phyloP scores from a whole-genome alignment of 2,329 filamentous ascomycete species.

The Colletotrichum endophyticum region DNA sequence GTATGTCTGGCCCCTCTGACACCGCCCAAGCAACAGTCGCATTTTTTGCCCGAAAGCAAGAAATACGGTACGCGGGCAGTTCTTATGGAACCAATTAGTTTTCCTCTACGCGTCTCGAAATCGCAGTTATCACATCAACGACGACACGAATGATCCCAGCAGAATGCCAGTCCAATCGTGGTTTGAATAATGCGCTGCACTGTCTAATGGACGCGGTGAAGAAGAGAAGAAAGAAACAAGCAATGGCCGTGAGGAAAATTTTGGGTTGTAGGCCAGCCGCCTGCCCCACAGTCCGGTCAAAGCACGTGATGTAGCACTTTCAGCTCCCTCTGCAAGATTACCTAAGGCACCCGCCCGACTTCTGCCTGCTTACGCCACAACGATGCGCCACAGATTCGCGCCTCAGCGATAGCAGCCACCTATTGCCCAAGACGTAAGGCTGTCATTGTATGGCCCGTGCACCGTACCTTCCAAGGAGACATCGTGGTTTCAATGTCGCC shows the following conservation, averaged over 20 bases:
- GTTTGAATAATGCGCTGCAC: constrained; percentile 75
- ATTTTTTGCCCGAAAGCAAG: constrained; percentile 34
- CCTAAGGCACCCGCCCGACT: background rate
- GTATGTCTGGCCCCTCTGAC: constrained; percentile 83
- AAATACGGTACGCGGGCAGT: constrained; percentile 63
- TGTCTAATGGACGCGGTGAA: constrained; percentile 82
- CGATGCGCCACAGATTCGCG: background rate
- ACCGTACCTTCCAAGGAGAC: constrained; percentile 12
- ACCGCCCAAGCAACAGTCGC: constrained; percentile 67
- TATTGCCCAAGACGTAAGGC: background rate
- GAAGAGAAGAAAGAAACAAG: constrained; percentile 46
- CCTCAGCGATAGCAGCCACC: background rate
- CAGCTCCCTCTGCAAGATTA: background rate
- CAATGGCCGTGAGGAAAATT: constrained; percentile 19
- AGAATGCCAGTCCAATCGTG: constrained; percentile 71
- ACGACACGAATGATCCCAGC: constrained; percentile 59
- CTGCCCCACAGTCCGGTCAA: background rate
- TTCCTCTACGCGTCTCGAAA: constrained; percentile 55
- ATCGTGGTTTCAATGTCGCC: constrained; percentile 23
- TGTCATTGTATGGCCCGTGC: constrained; percentile 15
- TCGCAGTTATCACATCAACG: constrained; percentile 60
- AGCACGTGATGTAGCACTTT: constrained; percentile 7
- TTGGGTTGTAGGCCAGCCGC: constrained; percentile 5
- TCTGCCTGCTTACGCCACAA: background rate
- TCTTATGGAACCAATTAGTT: constrained; percentile 69